Base-by-base conservation (phyloP, 345 rosid species). In the Triadica sebifera region DNA sequence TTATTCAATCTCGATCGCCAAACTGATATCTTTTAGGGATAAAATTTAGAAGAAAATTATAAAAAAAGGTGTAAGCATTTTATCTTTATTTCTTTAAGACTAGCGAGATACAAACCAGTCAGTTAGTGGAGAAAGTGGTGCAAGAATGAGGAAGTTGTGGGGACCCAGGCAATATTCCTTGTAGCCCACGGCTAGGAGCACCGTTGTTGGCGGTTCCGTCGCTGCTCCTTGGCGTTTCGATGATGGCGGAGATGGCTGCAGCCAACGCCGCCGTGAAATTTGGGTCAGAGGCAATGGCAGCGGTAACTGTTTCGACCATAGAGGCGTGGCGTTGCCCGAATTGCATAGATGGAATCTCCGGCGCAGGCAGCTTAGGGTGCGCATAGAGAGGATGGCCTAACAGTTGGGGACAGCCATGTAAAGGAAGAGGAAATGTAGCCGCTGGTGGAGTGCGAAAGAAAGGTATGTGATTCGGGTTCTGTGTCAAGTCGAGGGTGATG, bases 121-220 rank as follows among this genome's bases (percentile, higher is more conserved):
- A 89, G 77, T 81, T 90, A 46, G 91, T 86, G 71, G 97, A 88
- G 81, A 92, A 90, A 74, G 96, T 94, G 79, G 97, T 92, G 90
- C 97, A 92, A 77, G 95, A 89, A 67, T 92, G 97, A 67, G 90
- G 98, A 85, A 86, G 89, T 72, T 85, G 93, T 20, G 98, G 92
- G 12, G 97, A 89, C 24, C 86, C 90, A 9, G 89, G 89, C 73
- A 75, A 69, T 29, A 29, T 29, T 10, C 81, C 82, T 52, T 75
- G 58, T 45, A 71, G 67, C 50, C 63, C 78, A 38, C 52, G 77
- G 43, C 81, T 79, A 58, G 84, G 72, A 15, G 74, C 61, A 6
- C 57, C 57, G 17, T 7, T 63, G 65, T 78, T 74, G 15, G 11
- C 50, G 49, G 59, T 70, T 39, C 76, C 82, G 59, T 74, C 81